phyloP scores from a whole-genome alignment of 2,329 filamentous ascomycete species.

The Huntiella abstrusa region DNA sequence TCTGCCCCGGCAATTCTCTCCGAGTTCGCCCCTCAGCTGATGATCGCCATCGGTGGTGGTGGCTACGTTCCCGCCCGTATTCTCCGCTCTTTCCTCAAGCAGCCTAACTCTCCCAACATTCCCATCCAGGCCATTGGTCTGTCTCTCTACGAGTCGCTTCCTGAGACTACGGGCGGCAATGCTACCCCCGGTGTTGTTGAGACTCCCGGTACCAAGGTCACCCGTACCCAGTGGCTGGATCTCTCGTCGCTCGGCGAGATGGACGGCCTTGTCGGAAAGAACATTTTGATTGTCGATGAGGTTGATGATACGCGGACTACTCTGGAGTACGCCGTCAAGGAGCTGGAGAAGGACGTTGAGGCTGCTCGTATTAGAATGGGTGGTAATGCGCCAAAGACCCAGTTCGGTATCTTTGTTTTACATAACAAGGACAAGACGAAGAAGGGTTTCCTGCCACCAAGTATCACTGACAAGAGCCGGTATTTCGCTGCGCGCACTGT shows the following conservation, averaged over 20 bases:
- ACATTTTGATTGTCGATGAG: constrained; percentile 83
- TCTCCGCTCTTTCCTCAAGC: constrained; percentile 91
- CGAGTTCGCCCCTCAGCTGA: constrained; percentile 80
- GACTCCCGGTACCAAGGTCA: constrained; percentile 77
- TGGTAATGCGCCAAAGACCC: constrained; percentile 45
- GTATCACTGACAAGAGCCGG: constrained; percentile 52
- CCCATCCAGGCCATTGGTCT: constrained; percentile 98
- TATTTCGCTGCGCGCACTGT: constrained; percentile 81
- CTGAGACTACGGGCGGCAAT: constrained; percentile 30
- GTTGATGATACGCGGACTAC: constrained; percentile 92
- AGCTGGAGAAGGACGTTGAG: constrained; percentile 89
- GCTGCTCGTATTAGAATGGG: constrained; percentile 56
- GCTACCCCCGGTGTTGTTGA: constrained; percentile 35
- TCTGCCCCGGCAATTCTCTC: constrained; percentile 64
- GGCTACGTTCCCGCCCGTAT: constrained; percentile 96
- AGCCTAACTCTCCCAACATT: constrained; percentile 73
- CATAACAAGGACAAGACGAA: constrained; percentile 98
- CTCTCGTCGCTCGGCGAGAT: constrained; percentile 65
- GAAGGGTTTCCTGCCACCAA: constrained; percentile 66
- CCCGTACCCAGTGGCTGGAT: constrained; percentile 95
- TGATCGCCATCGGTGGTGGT: constrained; percentile 95
- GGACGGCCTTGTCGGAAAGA: constrained; percentile 77
- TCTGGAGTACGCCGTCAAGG: constrained; percentile 79
- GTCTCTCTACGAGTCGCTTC: constrained; percentile 81
- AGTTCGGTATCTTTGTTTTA: constrained; percentile 88